Evolutionary conservation across 2,329 filamentous ascomycete species (phyloP).

Genomic region (Microsporum ferrugineum): DNA sequence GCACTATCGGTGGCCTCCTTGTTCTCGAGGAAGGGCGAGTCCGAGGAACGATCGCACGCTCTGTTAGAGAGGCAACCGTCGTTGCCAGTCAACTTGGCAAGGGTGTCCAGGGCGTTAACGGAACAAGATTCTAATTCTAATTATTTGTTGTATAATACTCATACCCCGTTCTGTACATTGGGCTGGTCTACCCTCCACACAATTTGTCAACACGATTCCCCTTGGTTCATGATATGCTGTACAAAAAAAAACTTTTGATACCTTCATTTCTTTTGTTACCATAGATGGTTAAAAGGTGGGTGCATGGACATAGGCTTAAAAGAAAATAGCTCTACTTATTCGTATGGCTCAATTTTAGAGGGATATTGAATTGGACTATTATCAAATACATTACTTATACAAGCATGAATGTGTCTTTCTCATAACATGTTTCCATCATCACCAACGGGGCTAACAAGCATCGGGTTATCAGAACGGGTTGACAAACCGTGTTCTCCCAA

Average conservation of each 20-base stretch:
- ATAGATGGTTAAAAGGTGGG: not conserved
- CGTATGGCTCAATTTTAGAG: not conserved
- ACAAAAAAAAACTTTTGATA: not conserved
- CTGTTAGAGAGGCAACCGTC: constrained; percentile 49
- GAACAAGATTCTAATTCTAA: constrained; percentile 24
- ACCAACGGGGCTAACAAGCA: not conserved
- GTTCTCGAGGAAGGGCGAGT: constrained; percentile 49
- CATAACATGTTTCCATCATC: constrained; percentile 2
- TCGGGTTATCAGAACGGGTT: not conserved
- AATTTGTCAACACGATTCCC: not conserved
- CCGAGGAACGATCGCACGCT: constrained; percentile 43
- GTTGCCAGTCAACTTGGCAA: constrained; percentile 46
- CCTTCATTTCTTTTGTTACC: not conserved
- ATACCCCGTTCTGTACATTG: not conserved
- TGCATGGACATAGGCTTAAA: not conserved
- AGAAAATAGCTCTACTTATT: not conserved
- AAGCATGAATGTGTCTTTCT: not conserved
- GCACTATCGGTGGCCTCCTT: constrained; percentile 51
- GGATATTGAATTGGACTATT: not conserved
- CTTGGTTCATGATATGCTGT: not conserved
- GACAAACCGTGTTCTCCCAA: constrained; percentile 24
- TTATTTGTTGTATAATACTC: not conserved
- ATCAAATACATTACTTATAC: not conserved
- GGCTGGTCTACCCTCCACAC: not conserved
- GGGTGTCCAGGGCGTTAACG: constrained; percentile 42